Percentiles rank a stretch among this genome's conserved stretches.
Evolutionary conservation across 2,329 filamentous ascomycete species (phyloP).

Genomic region (Monilinia aucupariae): DNA sequence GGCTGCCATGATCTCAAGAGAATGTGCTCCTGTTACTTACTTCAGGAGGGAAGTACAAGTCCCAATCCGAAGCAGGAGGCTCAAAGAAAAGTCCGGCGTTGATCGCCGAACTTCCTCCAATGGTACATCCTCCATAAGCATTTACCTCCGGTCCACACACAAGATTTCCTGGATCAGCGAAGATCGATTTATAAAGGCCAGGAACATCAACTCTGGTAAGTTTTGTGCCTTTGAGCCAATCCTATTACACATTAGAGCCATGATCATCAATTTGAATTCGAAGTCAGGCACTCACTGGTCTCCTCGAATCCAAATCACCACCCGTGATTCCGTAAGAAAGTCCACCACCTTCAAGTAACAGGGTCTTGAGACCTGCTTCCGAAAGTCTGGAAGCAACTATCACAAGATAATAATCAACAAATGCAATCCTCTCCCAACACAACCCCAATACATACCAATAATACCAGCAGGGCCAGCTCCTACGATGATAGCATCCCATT

Average conservation of each 20-base stretch:
- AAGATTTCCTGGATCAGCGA: conserved; percentile 39
- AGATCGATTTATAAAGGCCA: conserved; percentile 47
- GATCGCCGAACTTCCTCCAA: conserved; percentile 49
- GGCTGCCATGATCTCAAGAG: background rate
- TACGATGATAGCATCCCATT: conserved; percentile 40
- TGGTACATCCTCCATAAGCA: conserved; percentile 45
- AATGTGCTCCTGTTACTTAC: background rate
- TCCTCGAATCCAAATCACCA: conserved; percentile 37
- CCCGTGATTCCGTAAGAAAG: conserved; percentile 46
- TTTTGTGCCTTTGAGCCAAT: conserved; percentile 44
- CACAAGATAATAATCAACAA: background rate
- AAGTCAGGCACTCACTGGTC: conserved; percentile 32
- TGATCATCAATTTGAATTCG: background rate
- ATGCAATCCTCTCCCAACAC: background rate
- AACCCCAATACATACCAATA: conserved; percentile 31
- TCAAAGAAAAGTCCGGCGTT: conserved; percentile 51
- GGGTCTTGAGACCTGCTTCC: conserved; percentile 46
- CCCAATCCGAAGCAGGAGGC: conserved; percentile 48
- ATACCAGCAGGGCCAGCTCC: conserved; percentile 48
- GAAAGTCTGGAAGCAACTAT: conserved; percentile 43
- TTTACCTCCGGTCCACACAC: conserved; percentile 40
- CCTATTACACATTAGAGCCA: background rate
- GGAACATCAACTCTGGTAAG: conserved; percentile 50
- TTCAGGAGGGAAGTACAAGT: conserved; percentile 44
- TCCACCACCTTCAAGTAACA: conserved; percentile 48